Evolutionary conservation across 1,284 basidiomycete genomes (phyloP), one percentile per base, ranked within the genome.

Genomic region (Pseudozyma sp.): DNA sequence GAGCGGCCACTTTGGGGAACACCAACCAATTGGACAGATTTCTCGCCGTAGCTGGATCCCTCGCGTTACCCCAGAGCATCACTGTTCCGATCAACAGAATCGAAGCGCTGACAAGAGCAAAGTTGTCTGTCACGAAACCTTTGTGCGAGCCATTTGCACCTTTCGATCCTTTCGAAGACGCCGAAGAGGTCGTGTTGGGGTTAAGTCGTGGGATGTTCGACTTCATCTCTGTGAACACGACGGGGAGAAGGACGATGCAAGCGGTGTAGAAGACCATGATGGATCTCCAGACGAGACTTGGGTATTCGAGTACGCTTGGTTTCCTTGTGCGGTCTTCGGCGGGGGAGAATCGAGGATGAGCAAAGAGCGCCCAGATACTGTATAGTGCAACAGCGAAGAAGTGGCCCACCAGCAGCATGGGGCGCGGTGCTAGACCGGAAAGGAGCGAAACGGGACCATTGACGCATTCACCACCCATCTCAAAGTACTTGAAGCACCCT

Each of bases 401-500:
- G 87, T 99, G 96, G 78, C 89, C 90, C 79, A 92, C 91, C 31
- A 99, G 90, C 43, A 94, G 86, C 31, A 90, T 74, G 0, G 94
- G 93, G 19, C 91, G 91, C 1, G 93, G 92, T 2, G 90, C 88
- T 58, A 96, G 80, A 11, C 87, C 76, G 3, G 70, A 80, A n/a
- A 79, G 52, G 35, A 78, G 47, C 36, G 72, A 66, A 13, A 98
- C 94, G 1, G 97, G 97, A 1, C 92, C 96, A 36, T 90, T 88
- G 57, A 98, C 86, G 80, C 94, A 94, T 79, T 94, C 90, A 0
- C 96, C 97, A 21, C 96, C 96, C 8, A 90, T 89, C 85, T 97
- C 93, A 83, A 99, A 97, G 87, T 99, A 99, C 83, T 93, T 93
- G 89, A 99, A 97, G 86, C 97, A 99, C 0, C 96, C 96, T 40